Evolutionary conservation across 768 basidiomycete species (phyloP).

Genomic region (Tylopilus subfusipes): DNA sequence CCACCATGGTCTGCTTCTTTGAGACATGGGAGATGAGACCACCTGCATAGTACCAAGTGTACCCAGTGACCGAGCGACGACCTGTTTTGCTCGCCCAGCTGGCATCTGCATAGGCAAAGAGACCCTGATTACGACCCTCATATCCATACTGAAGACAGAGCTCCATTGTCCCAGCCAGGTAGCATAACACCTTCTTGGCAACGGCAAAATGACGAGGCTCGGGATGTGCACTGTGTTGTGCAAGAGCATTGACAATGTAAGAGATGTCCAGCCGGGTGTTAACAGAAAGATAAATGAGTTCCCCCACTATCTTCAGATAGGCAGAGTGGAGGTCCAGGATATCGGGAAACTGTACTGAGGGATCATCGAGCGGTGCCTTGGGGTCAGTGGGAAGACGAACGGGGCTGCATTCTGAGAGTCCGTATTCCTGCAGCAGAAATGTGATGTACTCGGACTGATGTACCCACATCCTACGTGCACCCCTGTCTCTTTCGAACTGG

Average conservation of each 20-base stretch:
- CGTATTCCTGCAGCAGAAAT: background rate
- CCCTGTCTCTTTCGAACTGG: background rate
- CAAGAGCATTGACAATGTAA: too few relatives aligned
- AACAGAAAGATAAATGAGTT: background rate
- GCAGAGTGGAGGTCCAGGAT: too few relatives aligned
- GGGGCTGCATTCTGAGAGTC: background rate
- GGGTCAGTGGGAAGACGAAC: background rate
- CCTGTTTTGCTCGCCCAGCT: background rate
- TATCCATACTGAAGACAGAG: background rate
- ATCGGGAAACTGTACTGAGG: too few relatives aligned
- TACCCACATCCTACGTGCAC: background rate
- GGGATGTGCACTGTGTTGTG: background rate
- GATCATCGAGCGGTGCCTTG: too few relatives aligned
- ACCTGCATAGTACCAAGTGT: background rate
- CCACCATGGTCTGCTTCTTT: background rate
- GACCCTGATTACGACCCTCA: rapidly evolving
- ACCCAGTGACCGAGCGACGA: background rate
- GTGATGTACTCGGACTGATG: background rate
- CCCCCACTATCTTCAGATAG: too few relatives aligned
- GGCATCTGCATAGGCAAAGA: too few relatives aligned
- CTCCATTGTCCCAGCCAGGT: background rate
- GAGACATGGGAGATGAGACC: too few relatives aligned
- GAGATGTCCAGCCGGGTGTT: background rate
- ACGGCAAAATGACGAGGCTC: background rate
- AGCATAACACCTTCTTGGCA: background rate